Evolutionary conservation across 176 grass and related monocot species (phyloP), one percentile per base, ranked within the genome.

Genomic region (Musa beccarii): DNA sequence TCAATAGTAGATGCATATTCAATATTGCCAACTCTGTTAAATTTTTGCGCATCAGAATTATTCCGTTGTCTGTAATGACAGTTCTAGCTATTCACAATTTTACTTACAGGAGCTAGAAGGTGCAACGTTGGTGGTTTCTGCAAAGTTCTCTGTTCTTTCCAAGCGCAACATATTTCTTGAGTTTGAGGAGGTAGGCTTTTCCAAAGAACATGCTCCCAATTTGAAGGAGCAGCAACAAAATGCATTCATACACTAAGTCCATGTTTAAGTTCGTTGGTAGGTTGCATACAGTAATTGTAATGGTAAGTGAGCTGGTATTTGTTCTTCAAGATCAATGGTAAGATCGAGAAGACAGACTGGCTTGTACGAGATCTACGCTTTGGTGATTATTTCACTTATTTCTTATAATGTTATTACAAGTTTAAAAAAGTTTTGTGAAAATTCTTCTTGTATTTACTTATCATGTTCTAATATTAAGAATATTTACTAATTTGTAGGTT

Each of bases 81-180:
- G 28, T 79, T 52, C 72, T 82, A 87, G 83, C 82, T 78, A 43
- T 59, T 85, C 70, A 55, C 81, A 91, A 72, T 63, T 12, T 73
- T 87, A 59, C 87, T 21, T 85, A 66, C 87, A 98, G 94, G 90
- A 98, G 74, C 90, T 87, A 85, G 90, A 98, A 75, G 94, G 94
- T 78, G 94, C 94, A 76, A 91, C 90, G 62, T 81, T 98, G 82
- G 73, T 93, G 79, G 94, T 98, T 68, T 93, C 94, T 79, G 94
- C 94, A 50, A 93, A 89, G 76, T 98, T 98, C 76, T 84, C 68
- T 78, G 72, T 93, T 80, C 49, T 98, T 34, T 93, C 94, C 69
- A 91, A 91, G 56, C 90, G 88, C 68, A 93, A 93, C 66, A 91
- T 98, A 66, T 93, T 87, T 81, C 94, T 98, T 89, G 86, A 93